Conservation (phyloP, 148 eudicot genomes). For the Rheum nobile region DNA sequence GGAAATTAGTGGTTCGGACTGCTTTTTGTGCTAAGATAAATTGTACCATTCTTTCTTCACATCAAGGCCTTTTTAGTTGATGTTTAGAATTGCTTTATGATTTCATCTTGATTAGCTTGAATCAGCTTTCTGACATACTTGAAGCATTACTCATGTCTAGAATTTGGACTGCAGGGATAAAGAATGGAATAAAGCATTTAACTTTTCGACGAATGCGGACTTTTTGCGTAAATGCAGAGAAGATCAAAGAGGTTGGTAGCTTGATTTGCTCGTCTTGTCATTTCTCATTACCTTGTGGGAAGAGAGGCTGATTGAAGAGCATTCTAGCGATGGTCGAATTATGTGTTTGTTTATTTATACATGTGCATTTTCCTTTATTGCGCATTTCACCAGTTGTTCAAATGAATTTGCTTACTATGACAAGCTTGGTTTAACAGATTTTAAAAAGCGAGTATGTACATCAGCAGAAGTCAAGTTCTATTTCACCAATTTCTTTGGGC, state of each 20-base stretch:
- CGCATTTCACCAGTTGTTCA: neutral
- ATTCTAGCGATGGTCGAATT: neutral
- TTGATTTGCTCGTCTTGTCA: neutral
- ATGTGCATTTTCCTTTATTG: neutral
- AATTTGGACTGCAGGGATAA: conserved; percentile 31
- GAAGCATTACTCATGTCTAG: neutral
- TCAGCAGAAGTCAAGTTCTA: conserved; percentile 84
- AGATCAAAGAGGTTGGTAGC: conserved; percentile 37
- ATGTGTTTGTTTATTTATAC: neutral
- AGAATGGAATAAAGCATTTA: conserved; percentile 76
- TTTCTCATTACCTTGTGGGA: neutral
- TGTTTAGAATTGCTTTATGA: neutral
- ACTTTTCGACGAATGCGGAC: conserved; percentile 41
- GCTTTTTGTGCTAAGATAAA: neutral
- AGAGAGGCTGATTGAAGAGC: neutral
- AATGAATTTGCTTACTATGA: neutral
- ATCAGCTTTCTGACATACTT: neutral
- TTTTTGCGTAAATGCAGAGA: conserved; percentile 47
- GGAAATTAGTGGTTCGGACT: neutral
- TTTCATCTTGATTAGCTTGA: neutral
- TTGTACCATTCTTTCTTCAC: neutral
- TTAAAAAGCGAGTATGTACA: conserved; percentile 57
- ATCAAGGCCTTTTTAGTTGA: neutral
- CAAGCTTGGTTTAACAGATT: conserved; percentile 26
- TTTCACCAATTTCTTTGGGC: conserved; percentile 51